These are phyloP conservation scores for Alternaria alternata DNA, from an alignment of 2,329 filamentous ascomycete genomes.

Conservation along the genomic window DNA sequence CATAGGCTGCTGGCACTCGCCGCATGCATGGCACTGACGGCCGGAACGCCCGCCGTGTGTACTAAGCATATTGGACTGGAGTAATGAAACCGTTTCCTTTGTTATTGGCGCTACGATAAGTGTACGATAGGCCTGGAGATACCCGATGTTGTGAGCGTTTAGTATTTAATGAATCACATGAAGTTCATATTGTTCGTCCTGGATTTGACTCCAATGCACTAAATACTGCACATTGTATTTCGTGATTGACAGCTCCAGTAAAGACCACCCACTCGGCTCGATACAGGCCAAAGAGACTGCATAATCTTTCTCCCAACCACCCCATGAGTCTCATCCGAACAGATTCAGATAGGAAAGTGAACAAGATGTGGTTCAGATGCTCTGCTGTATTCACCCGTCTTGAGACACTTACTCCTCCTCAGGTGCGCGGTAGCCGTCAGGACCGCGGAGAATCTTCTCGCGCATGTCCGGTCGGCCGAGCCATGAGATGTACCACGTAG, in stretches of 20 bases:
- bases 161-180: slow-evolving; percentile 10
- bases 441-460: slow-evolving; percentile 23
- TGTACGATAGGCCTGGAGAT: slow-evolving; percentile 28
- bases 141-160: slow-evolving; percentile 24
- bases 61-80: slow-evolving; percentile 22
- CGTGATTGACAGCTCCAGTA: neutral
- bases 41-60: slow-evolving; percentile 56
- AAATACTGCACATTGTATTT: neutral
- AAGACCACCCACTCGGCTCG: neutral
- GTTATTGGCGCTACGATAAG: slow-evolving; percentile 4
- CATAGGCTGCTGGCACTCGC: slow-evolving; percentile 73
- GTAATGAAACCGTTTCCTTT: neutral
- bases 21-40: slow-evolving; percentile 80
- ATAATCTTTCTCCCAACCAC: neutral
- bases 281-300: neutral
- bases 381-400: neutral
- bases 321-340: neutral
- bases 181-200: neutral
- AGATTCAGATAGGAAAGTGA: neutral
- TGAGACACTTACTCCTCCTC: neutral
- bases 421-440: slow-evolving; percentile 8
- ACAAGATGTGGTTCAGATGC: neutral
- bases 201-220: neutral
- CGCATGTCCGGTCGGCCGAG: slow-evolving; percentile 26
- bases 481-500: slow-evolving; percentile 44